Base-by-base conservation (phyloP, 257 asterid genomes). In the Ocimum tenuiflorum region DNA sequence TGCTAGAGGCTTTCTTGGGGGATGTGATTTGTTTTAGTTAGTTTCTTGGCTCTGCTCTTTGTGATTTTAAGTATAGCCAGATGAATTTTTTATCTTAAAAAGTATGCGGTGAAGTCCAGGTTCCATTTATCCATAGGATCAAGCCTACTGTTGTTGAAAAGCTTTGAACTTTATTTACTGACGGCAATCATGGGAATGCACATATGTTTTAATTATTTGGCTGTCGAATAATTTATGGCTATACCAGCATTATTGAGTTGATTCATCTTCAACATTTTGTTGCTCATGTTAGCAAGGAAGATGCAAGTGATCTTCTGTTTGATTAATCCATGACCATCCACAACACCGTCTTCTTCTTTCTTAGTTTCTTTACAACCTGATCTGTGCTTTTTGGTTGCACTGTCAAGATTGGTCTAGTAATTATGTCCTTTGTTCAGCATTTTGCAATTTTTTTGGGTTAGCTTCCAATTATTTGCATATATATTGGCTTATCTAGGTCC, bases 211-310 rank as follows among this genome's bases (percentile, higher is more conserved):
- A 67, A 29, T 36, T 19, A 18, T 33, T 38, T 62, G 29, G 50
- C 41, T 36, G 13, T 23, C 29, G 24, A 65, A 31, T 48, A 22
- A 36, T 12, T n/a, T 20, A 33, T 51, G 50, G 50, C 20, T 24
- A 45, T 65, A 41, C 39, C 27, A 38, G 31, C 60, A 54, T 52
- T 52, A 35, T 36, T 31, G 24, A 38, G 23, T 31, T 33, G 65
- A 69, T 39, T 70, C 22, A 64, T 64, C 22, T 41, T 42, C 61
- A 50, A 48, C 20, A 11, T 33, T 60, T 55, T 49, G 46, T 24
- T 47, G 43, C 31, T 67, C 60, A 15, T 58, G 65, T 55, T 76
- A 38, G 62, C 75, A 52, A 22, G 69, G 72, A 31, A 48, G 31
- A 27, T 54, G 23, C 49, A 35, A 46, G 72, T 61, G 39, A 47